Conservation (phyloP, 495 filamentous ascomycete species). For the Amphirosellinia nigrospora region DNA sequence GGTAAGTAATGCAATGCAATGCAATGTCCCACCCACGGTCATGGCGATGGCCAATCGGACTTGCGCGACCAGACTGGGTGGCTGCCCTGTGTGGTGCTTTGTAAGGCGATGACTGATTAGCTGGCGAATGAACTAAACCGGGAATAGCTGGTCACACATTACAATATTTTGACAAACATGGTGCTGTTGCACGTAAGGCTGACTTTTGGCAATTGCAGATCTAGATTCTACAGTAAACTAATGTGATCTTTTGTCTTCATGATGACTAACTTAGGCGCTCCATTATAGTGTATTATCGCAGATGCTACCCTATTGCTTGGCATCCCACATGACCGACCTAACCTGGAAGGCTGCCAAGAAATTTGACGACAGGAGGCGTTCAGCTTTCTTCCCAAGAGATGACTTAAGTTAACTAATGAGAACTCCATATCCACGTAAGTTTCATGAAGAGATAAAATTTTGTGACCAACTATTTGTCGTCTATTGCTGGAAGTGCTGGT, state of each 20-base stretch:
- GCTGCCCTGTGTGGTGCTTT: neutral
- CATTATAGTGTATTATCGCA: neutral
- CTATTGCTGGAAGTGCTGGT: neutral
- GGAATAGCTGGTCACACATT: neutral
- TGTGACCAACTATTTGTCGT: neutral
- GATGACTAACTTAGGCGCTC: neutral
- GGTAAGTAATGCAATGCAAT: constrained; percentile 6
- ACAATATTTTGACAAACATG: constrained; percentile 9
- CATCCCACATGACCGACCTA: constrained; percentile 6
- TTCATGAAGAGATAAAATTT: neutral
- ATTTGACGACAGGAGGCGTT: neutral
- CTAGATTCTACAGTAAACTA: neutral
- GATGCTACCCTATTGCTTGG: constrained; percentile 5
- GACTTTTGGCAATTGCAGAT: constrained; percentile 1
- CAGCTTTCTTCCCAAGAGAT: neutral
- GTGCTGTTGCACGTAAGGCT: neutral
- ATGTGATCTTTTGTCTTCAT: neutral
- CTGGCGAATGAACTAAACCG: neutral
- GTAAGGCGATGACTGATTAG: constrained; percentile 17
- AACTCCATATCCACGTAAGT: neutral
- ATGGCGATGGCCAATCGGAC: neutral
- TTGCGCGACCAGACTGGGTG: neutral
- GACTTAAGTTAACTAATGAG: neutral
- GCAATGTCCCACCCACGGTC: neutral
- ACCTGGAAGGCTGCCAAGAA: constrained; percentile 6